Conservation (phyloP, 129 eudicot genomes). For the Artemisia annua region DNA sequence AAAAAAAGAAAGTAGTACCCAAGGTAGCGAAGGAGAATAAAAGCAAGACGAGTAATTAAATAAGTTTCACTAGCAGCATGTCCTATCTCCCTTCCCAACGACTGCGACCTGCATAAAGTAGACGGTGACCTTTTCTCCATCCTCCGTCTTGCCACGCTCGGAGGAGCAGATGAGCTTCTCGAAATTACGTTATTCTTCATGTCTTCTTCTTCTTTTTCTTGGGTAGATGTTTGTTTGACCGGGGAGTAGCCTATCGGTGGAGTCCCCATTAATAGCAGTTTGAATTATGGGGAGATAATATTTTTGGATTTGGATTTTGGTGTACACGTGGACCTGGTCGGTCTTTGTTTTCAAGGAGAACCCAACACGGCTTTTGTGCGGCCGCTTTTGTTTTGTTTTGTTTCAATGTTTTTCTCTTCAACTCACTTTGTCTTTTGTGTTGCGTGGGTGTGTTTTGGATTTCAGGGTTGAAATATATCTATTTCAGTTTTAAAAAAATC, state of each 20-base stretch:
- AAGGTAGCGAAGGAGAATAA: constrained; percentile 66
- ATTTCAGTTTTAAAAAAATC: too few species aligned
- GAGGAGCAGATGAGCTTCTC: background rate
- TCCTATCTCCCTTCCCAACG: constrained; percentile 52
- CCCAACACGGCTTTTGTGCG: too few species aligned
- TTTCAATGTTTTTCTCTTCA: too few species aligned
- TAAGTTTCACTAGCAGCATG: constrained; percentile 90
- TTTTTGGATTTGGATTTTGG: too few species aligned
- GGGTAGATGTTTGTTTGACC: constrained; percentile 11
- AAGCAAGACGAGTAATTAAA: constrained; percentile 61
- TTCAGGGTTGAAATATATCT: too few species aligned
- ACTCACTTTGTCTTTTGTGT: too few species aligned
- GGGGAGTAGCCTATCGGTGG: constrained; percentile 26
- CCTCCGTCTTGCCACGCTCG: constrained; percentile 35
- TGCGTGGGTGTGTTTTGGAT: too few species aligned
- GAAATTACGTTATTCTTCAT: constrained; percentile 3
- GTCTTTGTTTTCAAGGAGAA: too few species aligned
- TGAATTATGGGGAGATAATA: too few species aligned
- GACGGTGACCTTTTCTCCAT: constrained; percentile 14
- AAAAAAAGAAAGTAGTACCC: constrained; percentile 47
- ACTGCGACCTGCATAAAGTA: constrained; percentile 34
- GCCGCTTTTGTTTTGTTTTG: too few species aligned
- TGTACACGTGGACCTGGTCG: too few species aligned
- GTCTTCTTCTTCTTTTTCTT: background rate
- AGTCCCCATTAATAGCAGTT: constrained; percentile 10